Conservation (phyloP, 225 moss, liverwort and hornwort species). For the Polytrichum formosum region DNA sequence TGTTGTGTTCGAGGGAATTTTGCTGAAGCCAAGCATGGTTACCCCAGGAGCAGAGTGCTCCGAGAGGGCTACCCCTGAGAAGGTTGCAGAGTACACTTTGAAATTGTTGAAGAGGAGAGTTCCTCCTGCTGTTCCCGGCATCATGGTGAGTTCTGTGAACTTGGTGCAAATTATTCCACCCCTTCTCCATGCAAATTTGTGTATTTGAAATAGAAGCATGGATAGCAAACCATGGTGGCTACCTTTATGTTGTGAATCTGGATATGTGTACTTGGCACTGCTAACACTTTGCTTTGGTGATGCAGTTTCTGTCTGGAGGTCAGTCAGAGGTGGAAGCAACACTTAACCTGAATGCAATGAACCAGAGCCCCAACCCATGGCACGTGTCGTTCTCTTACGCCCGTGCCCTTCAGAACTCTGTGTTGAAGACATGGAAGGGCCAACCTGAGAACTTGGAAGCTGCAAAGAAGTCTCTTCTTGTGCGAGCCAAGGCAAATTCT, state of each 20-base stretch:
- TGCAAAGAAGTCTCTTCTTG: constrained; percentile 47
- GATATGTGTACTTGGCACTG: too few relatives aligned
- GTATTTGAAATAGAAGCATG: too few relatives aligned
- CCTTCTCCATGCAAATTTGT: too few relatives aligned
- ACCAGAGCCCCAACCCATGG: constrained; percentile 62
- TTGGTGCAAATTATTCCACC: neutral
- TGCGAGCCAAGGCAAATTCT: constrained; percentile 56
- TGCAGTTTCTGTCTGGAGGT: constrained; percentile 59
- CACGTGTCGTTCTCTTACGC: constrained; percentile 65
- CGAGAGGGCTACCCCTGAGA: constrained; percentile 55
- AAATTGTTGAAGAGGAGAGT: constrained; percentile 54
- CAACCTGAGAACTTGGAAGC: constrained; percentile 62
- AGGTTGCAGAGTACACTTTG: constrained; percentile 59
- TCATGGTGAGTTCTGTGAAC: constrained; percentile 34
- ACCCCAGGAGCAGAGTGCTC: constrained; percentile 60
- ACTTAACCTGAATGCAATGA: constrained; percentile 61
- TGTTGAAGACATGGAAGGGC: constrained; percentile 62
- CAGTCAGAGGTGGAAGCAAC: constrained; percentile 69
- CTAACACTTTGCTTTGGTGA: neutral
- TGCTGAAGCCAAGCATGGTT: constrained; percentile 70
- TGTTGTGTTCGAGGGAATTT: constrained; percentile 50
- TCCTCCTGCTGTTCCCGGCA: constrained; percentile 61
- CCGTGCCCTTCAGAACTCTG: constrained; percentile 62
- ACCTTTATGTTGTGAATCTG: too few relatives aligned
- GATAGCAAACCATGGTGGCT: too few relatives aligned